Conservation (phyloP, 805 yeast species). For the Kazachstania bromeliacearum region DNA sequence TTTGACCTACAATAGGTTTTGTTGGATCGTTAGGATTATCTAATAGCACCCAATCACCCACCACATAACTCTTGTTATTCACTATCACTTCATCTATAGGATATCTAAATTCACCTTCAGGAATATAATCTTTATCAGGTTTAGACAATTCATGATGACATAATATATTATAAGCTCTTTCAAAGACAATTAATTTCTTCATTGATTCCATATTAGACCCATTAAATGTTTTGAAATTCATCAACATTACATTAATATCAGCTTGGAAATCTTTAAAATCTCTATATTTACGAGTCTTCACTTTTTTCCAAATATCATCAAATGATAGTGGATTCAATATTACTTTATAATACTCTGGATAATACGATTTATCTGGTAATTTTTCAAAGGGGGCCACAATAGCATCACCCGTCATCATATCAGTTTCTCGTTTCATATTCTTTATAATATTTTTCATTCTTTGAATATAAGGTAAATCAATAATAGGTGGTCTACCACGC, state of each 20-base stretch:
- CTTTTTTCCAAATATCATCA: slow-evolving; percentile 68
- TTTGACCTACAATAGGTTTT: slow-evolving; percentile 88
- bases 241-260: slow-evolving; percentile 67
- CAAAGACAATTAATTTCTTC: slow-evolving; percentile 55
- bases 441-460: slow-evolving; percentile 82
- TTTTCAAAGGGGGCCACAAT: slow-evolving; percentile 66
- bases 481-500: slow-evolving; percentile 30
- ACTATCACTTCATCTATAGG: slow-evolving; percentile 74
- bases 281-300: slow-evolving; percentile 74
- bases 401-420: slow-evolving; percentile 38
- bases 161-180: slow-evolving; percentile 46
- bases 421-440: slow-evolving; percentile 64
- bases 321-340: slow-evolving; percentile 55
- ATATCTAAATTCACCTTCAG: slow-evolving; percentile 52
- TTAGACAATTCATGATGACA: slow-evolving; percentile 63
- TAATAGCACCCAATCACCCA: slow-evolving; percentile 93
- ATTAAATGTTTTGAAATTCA: slow-evolving; percentile 60
- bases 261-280: slow-evolving; percentile 65
- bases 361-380: slow-evolving; percentile 49
- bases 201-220: slow-evolving; percentile 48
- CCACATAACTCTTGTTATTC: slow-evolving; percentile 62
- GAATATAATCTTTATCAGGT: slow-evolving; percentile 70
- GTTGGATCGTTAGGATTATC: slow-evolving; percentile 79
- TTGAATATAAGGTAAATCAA: slow-evolving; percentile 55
- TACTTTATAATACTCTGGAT: slow-evolving; percentile 38